Evolutionary conservation across 2,329 filamentous ascomycete genomes (phyloP).

Genomic region (Didymella arachidicola): DNA sequence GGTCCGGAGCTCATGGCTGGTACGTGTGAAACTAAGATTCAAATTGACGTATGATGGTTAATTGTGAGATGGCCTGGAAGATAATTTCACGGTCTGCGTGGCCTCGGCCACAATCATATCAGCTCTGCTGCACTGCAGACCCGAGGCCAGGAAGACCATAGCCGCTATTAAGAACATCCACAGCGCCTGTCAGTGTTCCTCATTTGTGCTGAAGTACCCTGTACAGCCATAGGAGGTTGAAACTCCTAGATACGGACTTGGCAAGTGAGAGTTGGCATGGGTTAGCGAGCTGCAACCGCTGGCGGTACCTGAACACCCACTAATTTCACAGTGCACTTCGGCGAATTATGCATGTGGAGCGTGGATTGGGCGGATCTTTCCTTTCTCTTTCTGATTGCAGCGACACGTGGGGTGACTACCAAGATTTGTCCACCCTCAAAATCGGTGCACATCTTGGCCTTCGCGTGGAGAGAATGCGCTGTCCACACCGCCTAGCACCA

Average conservation of each 20-base stretch:
- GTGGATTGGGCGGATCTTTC: background rate
- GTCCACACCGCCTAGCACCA: background rate
- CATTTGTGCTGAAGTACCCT: background rate
- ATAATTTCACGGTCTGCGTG: background rate
- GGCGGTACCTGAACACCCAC: constrained; percentile 1
- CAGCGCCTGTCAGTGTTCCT: background rate
- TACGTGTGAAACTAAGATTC: background rate
- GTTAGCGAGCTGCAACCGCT: constrained; percentile 3
- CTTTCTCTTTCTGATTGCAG: background rate
- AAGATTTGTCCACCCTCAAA: background rate
- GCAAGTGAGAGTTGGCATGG: background rate
- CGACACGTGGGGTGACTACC: background rate
- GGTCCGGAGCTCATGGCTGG: background rate
- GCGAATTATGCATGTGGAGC: background rate
- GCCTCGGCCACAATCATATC: background rate
- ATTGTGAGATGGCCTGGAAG: too few species aligned
- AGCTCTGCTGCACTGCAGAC: background rate
- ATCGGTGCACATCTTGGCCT: background rate
- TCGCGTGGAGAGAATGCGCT: too few species aligned
- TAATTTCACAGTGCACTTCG: constrained; percentile 30
- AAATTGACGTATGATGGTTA: background rate
- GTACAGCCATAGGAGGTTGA: constrained; percentile 2
- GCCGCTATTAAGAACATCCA: background rate
- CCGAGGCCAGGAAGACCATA: background rate
- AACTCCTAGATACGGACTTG: background rate